Evolutionary conservation across 2,329 filamentous ascomycete species (phyloP).

Genomic region (Exophiala viscosa): DNA sequence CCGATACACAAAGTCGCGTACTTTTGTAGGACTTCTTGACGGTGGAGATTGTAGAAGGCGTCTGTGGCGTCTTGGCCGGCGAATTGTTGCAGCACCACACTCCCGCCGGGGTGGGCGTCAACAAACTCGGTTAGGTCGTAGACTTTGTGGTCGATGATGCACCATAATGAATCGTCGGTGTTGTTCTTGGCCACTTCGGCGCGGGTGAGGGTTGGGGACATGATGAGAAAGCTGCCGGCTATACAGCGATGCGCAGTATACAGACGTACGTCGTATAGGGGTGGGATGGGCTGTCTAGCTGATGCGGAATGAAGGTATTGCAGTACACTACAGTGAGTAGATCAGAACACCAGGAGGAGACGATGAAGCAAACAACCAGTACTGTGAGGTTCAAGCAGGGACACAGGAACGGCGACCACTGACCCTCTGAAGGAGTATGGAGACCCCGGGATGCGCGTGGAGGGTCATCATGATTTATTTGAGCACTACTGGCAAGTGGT

Average conservation of each 20-base stretch:
- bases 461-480: background rate
- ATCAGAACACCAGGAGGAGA: too few species aligned
- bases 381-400: too few species aligned
- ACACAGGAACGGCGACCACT: too few species aligned
- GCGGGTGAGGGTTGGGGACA: conserved; percentile 18
- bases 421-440: too few species aligned
- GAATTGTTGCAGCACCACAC: conserved; percentile 39
- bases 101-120: conserved; percentile 54
- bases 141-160: conserved; percentile 57
- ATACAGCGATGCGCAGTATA: too few species aligned
- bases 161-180: conserved; percentile 49
- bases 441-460: too few species aligned
- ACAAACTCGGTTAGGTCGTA: conserved; percentile 58
- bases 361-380: background rate
- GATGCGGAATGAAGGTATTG: too few species aligned
- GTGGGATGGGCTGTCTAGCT: too few species aligned
- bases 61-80: conserved; percentile 43
- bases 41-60: conserved; percentile 75
- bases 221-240: conserved; percentile 18
- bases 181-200: conserved; percentile 49
- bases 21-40: conserved; percentile 81
- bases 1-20: conserved; percentile 73
- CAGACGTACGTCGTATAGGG: background rate
- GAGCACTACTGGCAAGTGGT: background rate
- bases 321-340: too few species aligned